Base-by-base conservation (phyloP, 495 filamentous ascomycete species). In the Aspergillus asperescens region DNA sequence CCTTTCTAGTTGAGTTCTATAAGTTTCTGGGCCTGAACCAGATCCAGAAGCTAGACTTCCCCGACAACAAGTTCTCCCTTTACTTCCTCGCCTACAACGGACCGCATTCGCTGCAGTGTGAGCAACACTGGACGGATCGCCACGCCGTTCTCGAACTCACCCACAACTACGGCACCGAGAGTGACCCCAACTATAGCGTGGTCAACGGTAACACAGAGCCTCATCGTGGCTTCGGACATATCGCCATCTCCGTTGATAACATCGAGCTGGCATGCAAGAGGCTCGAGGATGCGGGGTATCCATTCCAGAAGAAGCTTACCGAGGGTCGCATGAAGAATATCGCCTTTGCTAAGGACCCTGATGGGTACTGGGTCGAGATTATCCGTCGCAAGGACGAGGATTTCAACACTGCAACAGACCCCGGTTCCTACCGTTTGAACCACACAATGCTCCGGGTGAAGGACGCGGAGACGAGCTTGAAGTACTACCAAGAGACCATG, bases 111-210 rank as follows among this genome's bases (percentile, higher is more conserved):
- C 60, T 84, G 77, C 69, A 92, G 85, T 68, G 82, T 83, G 60
- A 82, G 81, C 59, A 88, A 82, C 64, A 87, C 52, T 85, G 84
- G 69, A 89, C 84, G 50, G 88, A 94, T 69, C 87, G 92, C 47
- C 84, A 96, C 61, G 92, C 88, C 27, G 74, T 96, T 18, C 80
- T 98, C 58, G 93, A 98, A 65, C 82, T 98, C 52, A 95, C 89
- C 49, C 93, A 98, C 78, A 96, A 96, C 77, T 88, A 96, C 69
- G 93, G 93, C 62, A 96, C 90, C 13, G 93, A 97, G 71, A 77
- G 77, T 52, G 88, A 97, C 66, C 81, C 86, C 16, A 75, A 82
- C 63, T 97, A 87, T 77, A 86, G 82, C 63, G 72, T 92, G 55
- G 83, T 80, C 58, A 96, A 91, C 65, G 93, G 93, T 50, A 98